Evolutionary conservation across 306 rosid genomes (phyloP).

Genomic region (Morella rubra): DNA sequence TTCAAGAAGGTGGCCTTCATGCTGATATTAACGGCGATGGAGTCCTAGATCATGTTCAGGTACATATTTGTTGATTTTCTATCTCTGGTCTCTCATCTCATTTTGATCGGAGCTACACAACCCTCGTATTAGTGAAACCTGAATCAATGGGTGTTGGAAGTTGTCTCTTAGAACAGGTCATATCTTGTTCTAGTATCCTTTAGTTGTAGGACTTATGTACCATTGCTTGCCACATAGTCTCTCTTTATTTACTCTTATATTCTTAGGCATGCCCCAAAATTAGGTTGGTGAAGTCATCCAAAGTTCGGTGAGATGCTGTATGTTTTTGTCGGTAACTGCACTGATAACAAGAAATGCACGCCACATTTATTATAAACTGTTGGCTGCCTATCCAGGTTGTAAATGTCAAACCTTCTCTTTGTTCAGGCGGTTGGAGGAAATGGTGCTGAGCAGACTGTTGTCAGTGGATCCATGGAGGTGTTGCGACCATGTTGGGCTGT

Average conservation of each 20-base stretch:
- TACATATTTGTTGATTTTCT: constrained; percentile 32
- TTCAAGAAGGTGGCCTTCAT: constrained; percentile 97
- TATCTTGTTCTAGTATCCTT: not conserved
- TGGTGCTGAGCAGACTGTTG: constrained; percentile 97
- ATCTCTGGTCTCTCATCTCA: constrained; percentile 2
- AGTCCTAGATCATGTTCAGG: constrained; percentile 99
- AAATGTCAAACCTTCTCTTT: not conserved
- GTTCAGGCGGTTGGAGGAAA: constrained; percentile 93
- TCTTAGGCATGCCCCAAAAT: not conserved
- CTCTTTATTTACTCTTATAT: not conserved
- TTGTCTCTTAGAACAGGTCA: not conserved
- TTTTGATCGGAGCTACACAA: not conserved
- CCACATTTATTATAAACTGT: not conserved
- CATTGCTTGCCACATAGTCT: not conserved
- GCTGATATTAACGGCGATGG: constrained; percentile 99
- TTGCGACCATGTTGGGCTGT: constrained; percentile 98
- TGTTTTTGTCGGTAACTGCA: not conserved
- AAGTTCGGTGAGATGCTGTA: not conserved
- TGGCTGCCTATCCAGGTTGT: not conserved
- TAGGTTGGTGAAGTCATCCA: not conserved
- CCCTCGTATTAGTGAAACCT: not conserved
- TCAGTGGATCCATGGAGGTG: constrained; percentile 96
- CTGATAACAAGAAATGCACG: not conserved
- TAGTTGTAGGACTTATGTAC: not conserved
- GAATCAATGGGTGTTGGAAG: not conserved